Base-by-base conservation (phyloP, 2,329 filamentous ascomycete species). In the Atkinsonella texensis region DNA sequence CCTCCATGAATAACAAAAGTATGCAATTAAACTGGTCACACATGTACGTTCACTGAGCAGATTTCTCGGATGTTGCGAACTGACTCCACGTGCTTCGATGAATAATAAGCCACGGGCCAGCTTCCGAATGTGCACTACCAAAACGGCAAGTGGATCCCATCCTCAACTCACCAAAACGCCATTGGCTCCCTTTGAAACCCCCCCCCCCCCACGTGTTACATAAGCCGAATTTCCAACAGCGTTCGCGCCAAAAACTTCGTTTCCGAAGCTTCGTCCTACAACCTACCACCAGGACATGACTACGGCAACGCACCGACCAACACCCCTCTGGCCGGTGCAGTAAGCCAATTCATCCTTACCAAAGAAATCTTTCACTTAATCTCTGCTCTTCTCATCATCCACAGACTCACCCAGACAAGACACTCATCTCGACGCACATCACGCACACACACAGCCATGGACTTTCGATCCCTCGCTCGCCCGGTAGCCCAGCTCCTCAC, bases 401-500 rank as follows among this genome's bases (percentile, higher is more conserved):
- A 17, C 17, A 11, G 18, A 12, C n/a, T 42, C n/a, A 15, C 11
- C n/a, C 20, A 15, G 35, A 4, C 35, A 38, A 38, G 4, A 38
- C 11, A 12, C 35, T 12, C 35, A 38, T 17, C 32, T 40, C 39
- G 17, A 39, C 32, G 10, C 39, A n/a, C 18, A 9, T 28, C 28
- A 18, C 33, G 39, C 4, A 9, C 7, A 28, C 28, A 8, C 20
- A 23, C 20, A 43, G 59, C 48, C 51, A 71, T 71, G 69, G 63
- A 68, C 45, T 61, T 68, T 44, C 64, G 64, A 57, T 54, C 57
- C 48, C 57, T 70, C 55, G 52, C 59, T 53, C 66, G 69, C 41
- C 69, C 68, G 46, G 63, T 61, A 32, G 59, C 64, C 52, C 56
- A 61, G 58, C 62, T 70, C 49, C 57, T 67, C 57, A 57, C 55